These are phyloP conservation scores for Starmera dryadoides DNA, from an alignment of 805 yeast genomes.

Conservation along the genomic window DNA sequence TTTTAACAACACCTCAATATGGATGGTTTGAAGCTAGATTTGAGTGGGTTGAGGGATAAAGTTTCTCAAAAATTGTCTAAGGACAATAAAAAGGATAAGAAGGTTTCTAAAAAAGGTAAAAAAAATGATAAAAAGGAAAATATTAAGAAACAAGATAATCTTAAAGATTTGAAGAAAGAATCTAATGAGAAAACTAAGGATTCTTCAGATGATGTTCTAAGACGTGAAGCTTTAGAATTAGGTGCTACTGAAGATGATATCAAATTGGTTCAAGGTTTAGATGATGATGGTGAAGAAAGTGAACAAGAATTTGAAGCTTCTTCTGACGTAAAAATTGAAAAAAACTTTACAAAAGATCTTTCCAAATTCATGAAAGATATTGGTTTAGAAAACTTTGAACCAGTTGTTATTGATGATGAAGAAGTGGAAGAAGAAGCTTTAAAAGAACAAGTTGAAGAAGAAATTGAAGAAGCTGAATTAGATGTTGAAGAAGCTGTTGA, in stretches of 20 bases:
- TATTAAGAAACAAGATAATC: conserved; percentile 8
- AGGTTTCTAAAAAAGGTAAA: conserved; percentile 15
- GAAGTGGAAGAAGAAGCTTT: conserved; percentile 34
- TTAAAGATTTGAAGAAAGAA: too few species aligned
- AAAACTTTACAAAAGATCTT: conserved; percentile 44
- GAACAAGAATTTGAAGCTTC: conserved; percentile 31
- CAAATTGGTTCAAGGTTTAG: conserved; percentile 47
- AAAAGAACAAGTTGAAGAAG: conserved; percentile 26
- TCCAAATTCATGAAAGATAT: conserved; percentile 56
- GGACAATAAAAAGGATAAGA: conserved; percentile 16
- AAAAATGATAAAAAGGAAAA: conserved; percentile 16
- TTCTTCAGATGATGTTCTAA: conserved; percentile 26
- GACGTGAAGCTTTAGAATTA: conserved; percentile 68
- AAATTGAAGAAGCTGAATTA: conserved; percentile 28
- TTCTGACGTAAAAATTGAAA: conserved; percentile 25
- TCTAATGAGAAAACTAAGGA: background rate
- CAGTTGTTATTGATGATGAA: conserved; percentile 27
- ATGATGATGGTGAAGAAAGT: conserved; percentile 39
- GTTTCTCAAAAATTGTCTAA: conserved; percentile 44
- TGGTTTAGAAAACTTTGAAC: conserved; percentile 45
- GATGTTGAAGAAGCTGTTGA: conserved; percentile 25
- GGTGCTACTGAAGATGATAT: conserved; percentile 88
- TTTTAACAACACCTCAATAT: too few species aligned
- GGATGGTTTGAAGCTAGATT: conserved; percentile 21
- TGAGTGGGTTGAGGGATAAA: conserved; percentile 56